Evolutionary conservation across 257 asterid species (phyloP).

Genomic region (Solanum clarkiae): DNA sequence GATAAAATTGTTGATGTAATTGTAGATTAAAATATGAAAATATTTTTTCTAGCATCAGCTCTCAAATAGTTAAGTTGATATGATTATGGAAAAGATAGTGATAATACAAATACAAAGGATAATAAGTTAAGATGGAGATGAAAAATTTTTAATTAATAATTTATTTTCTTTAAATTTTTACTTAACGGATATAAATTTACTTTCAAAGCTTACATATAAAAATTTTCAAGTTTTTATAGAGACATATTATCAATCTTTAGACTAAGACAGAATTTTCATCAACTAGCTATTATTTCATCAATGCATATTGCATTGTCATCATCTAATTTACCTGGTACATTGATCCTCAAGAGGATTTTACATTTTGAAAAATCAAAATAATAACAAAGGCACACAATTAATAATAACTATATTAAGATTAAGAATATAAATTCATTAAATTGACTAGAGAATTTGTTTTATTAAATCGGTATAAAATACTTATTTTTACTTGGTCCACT

Average conservation of each 20-base stretch:
- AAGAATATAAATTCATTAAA: too few relatives aligned
- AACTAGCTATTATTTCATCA: neutral
- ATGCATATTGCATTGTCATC: neutral
- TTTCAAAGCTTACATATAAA: too few relatives aligned
- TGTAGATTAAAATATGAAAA: too few relatives aligned
- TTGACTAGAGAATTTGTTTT: too few relatives aligned
- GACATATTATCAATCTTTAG: too few relatives aligned
- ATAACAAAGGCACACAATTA: neutral
- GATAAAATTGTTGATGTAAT: neutral
- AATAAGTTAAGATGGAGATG: neutral
- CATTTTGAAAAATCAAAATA: too few relatives aligned
- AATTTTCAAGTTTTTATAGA: too few relatives aligned
- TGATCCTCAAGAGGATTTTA: neutral
- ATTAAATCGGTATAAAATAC: neutral
- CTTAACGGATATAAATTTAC: too few relatives aligned
- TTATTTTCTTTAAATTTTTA: too few relatives aligned
- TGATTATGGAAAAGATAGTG: neutral
- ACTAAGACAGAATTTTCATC: neutral
- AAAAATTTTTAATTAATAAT: too few relatives aligned
- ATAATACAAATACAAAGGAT: neutral
- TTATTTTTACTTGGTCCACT: neutral
- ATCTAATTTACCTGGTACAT: neutral
- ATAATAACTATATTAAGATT: too few relatives aligned
- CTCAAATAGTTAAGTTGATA: neutral
- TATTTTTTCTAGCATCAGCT: neutral